A percentile compares a stretch with the other conserved stretches of the same genome.
Conservation (phyloP, 139 green algal genomes). For the Volvox africanus region DNA sequence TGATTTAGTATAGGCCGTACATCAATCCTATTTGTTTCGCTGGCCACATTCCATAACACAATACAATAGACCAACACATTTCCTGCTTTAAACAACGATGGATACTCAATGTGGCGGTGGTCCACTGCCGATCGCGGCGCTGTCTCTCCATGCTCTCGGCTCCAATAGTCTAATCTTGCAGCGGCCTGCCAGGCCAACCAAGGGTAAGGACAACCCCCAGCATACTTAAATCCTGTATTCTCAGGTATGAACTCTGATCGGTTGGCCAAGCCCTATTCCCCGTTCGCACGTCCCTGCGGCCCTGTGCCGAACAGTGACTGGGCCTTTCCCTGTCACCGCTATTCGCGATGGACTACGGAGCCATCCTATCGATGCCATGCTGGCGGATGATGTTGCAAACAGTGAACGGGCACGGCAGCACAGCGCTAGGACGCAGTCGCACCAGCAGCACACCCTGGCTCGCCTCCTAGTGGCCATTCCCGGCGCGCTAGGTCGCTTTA, state of each 20-base stretch:
- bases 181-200: background rate
- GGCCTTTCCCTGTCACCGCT: background rate
- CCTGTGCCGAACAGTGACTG: background rate
- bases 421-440: background rate
- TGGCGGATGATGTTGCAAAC: background rate
- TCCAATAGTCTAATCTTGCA: background rate
- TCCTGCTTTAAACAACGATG: background rate
- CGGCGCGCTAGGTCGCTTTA: background rate
- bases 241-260: background rate
- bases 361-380: slow-evolving; percentile 16
- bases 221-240: background rate
- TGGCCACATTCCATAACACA: too few relatives aligned
- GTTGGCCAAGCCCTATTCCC: background rate
- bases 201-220: background rate
- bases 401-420: background rate
- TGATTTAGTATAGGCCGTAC: too few relatives aligned
- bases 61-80: too few relatives aligned
- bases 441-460: background rate
- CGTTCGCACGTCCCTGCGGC: background rate
- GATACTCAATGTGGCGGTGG: background rate
- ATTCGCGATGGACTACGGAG: slow-evolving; percentile 2
- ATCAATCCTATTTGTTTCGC: too few relatives aligned
- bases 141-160: slow-evolving; percentile 21
- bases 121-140: slow-evolving; percentile 11
- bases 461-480: background rate